These are phyloP conservation scores for Zangia roseola DNA, from an alignment of 768 basidiomycete species.

Conservation along the genomic window DNA sequence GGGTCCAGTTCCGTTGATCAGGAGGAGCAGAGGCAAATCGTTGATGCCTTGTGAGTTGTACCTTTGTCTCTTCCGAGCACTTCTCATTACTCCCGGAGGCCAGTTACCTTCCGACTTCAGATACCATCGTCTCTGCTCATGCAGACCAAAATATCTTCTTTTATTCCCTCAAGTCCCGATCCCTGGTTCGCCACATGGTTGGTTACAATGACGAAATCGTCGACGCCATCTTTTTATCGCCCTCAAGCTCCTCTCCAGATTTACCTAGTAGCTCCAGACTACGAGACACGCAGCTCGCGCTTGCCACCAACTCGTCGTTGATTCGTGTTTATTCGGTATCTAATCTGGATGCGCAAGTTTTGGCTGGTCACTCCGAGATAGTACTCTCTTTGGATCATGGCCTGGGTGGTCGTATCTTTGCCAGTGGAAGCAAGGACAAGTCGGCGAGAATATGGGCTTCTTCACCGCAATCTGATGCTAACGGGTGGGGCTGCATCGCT, in stretches of 20 bases:
- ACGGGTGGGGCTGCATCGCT: slow-evolving; percentile 65
- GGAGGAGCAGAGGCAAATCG: slow-evolving; percentile 83
- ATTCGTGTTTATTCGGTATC: slow-evolving; percentile 84
- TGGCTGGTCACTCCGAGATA: slow-evolving; percentile 89
- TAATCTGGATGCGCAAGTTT: slow-evolving; percentile 77
- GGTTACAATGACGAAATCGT: slow-evolving; percentile 99
- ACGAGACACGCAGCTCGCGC: slow-evolving; percentile 74
- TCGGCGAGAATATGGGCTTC: slow-evolving; percentile 82
- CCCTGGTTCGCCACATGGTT: slow-evolving; percentile 76
- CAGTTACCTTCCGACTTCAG: slow-evolving; percentile 68
- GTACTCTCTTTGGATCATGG: slow-evolving; percentile 82
- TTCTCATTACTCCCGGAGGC: slow-evolving; percentile 15
- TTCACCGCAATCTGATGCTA: slow-evolving; percentile 11
- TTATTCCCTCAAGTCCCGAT: slow-evolving; percentile 69
- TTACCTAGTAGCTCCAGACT: slow-evolving; percentile 18
- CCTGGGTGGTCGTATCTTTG: slow-evolving; percentile 67
- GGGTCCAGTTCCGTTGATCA: slow-evolving; percentile 42
- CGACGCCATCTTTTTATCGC: slow-evolving; percentile 76
- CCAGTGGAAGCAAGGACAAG: slow-evolving; percentile 89
- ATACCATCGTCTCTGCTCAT: slow-evolving; percentile 77
- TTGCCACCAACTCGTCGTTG: slow-evolving; percentile 97
- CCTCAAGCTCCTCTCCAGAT: slow-evolving; percentile 29
- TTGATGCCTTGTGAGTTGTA: slow-evolving; percentile 74
- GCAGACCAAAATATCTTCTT: slow-evolving; percentile 97
- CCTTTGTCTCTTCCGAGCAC: slow-evolving; percentile 2